Evolutionary conservation across 495 filamentous ascomycete genomes (phyloP), one percentile per base, ranked within the genome.

Genomic region (Bathelium albidoporum): DNA sequence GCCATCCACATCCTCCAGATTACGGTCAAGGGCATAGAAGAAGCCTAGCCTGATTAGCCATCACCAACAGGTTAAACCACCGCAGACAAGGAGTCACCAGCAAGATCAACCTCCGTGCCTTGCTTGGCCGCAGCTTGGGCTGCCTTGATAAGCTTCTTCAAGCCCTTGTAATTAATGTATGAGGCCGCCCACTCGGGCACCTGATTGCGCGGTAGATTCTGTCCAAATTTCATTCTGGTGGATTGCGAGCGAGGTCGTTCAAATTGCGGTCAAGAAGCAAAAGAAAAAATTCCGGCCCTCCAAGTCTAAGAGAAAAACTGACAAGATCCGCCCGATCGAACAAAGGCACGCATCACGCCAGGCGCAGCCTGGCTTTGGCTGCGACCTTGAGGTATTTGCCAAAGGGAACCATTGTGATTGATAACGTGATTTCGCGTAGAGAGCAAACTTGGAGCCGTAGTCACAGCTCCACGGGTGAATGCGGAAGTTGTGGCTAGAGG

Each of bases 91-190:
- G 7, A 55, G 49, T 55, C 49, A 69, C 74, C 73, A 60, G 92
- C 89, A 71, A 95, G 78, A 79, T 98, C 94, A 31, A 86, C 82
- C 64, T 88, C 82, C 61, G 88, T 82, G 61, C 87, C 87, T 66
- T 81, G 78, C 73, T 85, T 86, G 16, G 80, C 78, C 59, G 82
- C 79, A 44, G 79, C 82, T 26, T 83, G 80, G 16, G 84, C 86
- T 3, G 85, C 81, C 74, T 95, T 97, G 75, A 97, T 90, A 52
- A 95, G 81, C 79, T 94, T 93, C 78, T 98, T 98, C 71, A 97
- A 77, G 41, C 87, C 83, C 74, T 97, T 97, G 80, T 98, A 98
- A 73, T 95, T 87, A 77, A 98, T 95, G 71, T 98, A 98, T 20
- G 82, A 85, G 36, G 86, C 76, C 62, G 92, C 89, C 92, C 92